Conservation (phyloP, 495 filamentous ascomycete species). For the Immersiella caudata region DNA sequence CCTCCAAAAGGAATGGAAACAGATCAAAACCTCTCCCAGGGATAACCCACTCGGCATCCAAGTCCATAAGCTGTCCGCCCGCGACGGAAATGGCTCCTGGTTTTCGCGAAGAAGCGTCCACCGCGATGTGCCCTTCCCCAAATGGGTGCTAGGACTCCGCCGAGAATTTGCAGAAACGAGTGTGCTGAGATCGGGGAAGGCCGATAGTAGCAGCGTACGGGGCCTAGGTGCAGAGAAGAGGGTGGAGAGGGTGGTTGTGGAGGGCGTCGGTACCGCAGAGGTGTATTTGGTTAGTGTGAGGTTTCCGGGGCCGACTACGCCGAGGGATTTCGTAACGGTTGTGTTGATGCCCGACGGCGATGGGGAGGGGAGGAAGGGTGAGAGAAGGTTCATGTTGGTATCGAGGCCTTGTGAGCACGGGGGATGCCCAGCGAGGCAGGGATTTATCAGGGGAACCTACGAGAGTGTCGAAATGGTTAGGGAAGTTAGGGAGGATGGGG, state of each 20-base stretch:
- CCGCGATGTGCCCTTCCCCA: conserved; percentile 61
- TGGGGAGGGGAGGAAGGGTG: background rate
- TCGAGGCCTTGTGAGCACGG: conserved; percentile 82
- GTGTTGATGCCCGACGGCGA: conserved; percentile 61
- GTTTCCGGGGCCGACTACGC: conserved; percentile 85
- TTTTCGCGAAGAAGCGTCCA: conserved; percentile 88
- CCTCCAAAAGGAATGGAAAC: conserved; percentile 85
- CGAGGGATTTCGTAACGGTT: conserved; percentile 83
- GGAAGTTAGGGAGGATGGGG: conserved; percentile 67
- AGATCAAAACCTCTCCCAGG: conserved; percentile 64
- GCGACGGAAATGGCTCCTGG: conserved; percentile 85
- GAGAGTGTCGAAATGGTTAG: conserved; percentile 91
- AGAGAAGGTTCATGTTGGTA: conserved; percentile 77
- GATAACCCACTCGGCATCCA: conserved; percentile 77
- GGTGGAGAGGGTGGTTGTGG: conserved; percentile 60
- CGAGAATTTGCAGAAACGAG: conserved; percentile 67
- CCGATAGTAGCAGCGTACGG: conserved; percentile 68
- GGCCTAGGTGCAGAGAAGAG: conserved; percentile 81
- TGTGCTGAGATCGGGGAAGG: conserved; percentile 45
- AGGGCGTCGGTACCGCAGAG: conserved; percentile 60
- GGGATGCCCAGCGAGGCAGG: conserved; percentile 64
- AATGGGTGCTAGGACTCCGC: conserved; percentile 62
- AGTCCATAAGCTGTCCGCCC: conserved; percentile 77
- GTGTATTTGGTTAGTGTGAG: conserved; percentile 86
- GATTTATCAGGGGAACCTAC: conserved; percentile 81